Evolutionary conservation across 2,329 filamentous ascomycete genomes (phyloP).

Genomic region (Fusarium incarnatum): DNA sequence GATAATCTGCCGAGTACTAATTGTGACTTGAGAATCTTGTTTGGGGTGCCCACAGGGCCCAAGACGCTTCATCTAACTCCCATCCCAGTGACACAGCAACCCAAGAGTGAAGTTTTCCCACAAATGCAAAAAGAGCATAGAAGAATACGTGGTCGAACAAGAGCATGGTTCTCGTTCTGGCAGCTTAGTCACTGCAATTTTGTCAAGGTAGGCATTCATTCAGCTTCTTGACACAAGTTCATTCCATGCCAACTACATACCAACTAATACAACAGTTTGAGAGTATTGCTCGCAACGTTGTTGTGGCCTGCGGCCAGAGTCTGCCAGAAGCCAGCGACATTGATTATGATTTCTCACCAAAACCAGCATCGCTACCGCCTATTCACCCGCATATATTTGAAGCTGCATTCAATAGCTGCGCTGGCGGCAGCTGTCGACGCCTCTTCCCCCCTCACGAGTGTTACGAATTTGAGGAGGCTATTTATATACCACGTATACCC

Average conservation of each 20-base stretch:
- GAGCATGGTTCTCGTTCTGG: constrained; percentile 16
- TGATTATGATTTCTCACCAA: constrained; percentile 14
- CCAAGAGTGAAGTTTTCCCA: not conserved
- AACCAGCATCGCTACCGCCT: constrained; percentile 10
- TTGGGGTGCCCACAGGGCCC: constrained; percentile 4
- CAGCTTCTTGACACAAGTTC: not conserved
- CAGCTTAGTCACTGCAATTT: constrained; percentile 21
- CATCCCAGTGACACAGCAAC: not conserved
- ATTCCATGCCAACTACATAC: too few relatives aligned
- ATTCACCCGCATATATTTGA: constrained; percentile 16
- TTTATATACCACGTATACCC: constrained; percentile 14
- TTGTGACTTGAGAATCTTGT: constrained; percentile 2
- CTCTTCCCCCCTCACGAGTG: constrained; percentile 8
- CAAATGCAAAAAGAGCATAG: constrained; percentile 3
- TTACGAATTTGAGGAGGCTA: constrained; percentile 16
- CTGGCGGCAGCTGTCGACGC: constrained; percentile 1
- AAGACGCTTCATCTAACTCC: constrained; percentile 9
- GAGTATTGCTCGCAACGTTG: constrained; percentile 3
- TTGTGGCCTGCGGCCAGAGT: constrained; percentile 10
- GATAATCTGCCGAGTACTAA: not conserved
- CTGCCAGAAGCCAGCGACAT: not conserved
- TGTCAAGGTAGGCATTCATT: constrained; percentile 1
- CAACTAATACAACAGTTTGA: not conserved
- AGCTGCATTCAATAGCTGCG: constrained; percentile 16
- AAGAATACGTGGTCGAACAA: constrained; percentile 3